A percentile compares a stretch with the other conserved stretches of the same genome.
phyloP scores from a whole-genome alignment of 2,329 filamentous ascomycete genomes.

The Lachnellula arida region DNA sequence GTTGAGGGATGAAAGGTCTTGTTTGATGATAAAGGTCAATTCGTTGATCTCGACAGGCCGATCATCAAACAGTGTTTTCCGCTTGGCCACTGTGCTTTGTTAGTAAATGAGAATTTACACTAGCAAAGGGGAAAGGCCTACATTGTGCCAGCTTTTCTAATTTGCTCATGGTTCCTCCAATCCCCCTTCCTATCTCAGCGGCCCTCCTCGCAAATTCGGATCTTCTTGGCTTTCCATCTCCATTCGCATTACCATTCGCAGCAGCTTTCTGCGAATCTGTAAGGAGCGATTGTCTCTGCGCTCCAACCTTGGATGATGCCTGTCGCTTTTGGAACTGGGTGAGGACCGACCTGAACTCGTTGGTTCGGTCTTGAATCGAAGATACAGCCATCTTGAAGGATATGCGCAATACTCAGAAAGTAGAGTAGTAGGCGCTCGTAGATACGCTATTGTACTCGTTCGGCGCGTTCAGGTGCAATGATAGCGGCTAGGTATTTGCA shows the following conservation, averaged over 20 bases:
- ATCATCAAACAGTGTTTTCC: constrained; percentile 96
- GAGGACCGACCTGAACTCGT: constrained; percentile 91
- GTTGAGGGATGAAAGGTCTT: constrained; percentile 82
- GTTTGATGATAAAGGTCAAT: constrained; percentile 95
- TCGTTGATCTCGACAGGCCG: constrained; percentile 95
- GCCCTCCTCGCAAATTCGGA: constrained; percentile 93
- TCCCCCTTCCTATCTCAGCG: constrained; percentile 86
- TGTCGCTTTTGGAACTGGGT: constrained; percentile 78
- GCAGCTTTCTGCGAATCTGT: constrained; percentile 66
- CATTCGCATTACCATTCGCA: constrained; percentile 46
- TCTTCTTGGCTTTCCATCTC: constrained; percentile 49
- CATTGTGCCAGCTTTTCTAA: constrained; percentile 85
- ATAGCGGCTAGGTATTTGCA: neutral
- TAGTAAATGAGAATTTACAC: constrained; percentile 10
- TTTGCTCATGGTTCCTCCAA: constrained; percentile 89
- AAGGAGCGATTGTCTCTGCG: constrained; percentile 77
- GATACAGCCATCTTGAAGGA: constrained; percentile 52
- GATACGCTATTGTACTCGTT: neutral
- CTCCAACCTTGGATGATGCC: constrained; percentile 68
- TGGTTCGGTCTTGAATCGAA: constrained; percentile 93
- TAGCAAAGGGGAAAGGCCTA: constrained; percentile 36
- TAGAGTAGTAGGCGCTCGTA: neutral
- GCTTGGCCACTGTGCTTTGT: constrained; percentile 66
- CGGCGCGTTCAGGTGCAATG: neutral
- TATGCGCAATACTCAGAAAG: neutral